Evolutionary conservation across 176 grass and related monocot species (phyloP).

Genomic region (Phyllostachys edulis): DNA sequence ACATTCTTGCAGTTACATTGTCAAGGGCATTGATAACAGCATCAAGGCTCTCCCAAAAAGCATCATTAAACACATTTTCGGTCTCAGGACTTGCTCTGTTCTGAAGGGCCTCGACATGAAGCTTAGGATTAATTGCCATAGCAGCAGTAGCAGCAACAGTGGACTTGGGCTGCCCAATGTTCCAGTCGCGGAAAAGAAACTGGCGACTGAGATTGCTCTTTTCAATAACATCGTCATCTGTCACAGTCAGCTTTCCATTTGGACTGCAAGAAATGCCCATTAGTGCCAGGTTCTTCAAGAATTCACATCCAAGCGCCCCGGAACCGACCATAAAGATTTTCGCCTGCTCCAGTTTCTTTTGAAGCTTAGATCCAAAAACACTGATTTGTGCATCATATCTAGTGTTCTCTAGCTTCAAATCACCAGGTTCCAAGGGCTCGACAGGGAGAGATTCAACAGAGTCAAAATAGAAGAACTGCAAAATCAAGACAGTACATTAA

Average conservation of each 20-base stretch:
- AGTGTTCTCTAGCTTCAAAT: slow-evolving; percentile 58
- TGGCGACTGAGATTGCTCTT: slow-evolving; percentile 97
- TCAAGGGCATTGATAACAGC: slow-evolving; percentile 79
- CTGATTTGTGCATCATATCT: slow-evolving; percentile 89
- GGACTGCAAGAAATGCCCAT: slow-evolving; percentile 82
- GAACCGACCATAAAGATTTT: slow-evolving; percentile 93
- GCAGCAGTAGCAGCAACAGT: slow-evolving; percentile 83
- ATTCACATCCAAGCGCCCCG: slow-evolving; percentile 89
- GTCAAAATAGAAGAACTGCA: slow-evolving; percentile 98
- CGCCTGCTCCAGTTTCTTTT: slow-evolving; percentile 73
- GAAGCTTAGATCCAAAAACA: slow-evolving; percentile 80
- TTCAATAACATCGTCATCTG: slow-evolving; percentile 97
- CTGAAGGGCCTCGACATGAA: slow-evolving; percentile 79
- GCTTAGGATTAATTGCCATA: slow-evolving; percentile 64
- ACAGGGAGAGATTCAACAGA: slow-evolving; percentile 86
- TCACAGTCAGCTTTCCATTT: slow-evolving; percentile 70
- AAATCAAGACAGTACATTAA: slow-evolving; percentile 18
- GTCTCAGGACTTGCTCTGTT: slow-evolving; percentile 92
- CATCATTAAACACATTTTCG: slow-evolving; percentile 88
- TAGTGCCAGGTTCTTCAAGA: slow-evolving; percentile 84
- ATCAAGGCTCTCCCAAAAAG: slow-evolving; percentile 86
- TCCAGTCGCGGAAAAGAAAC: slow-evolving; percentile 94
- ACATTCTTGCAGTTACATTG: slow-evolving; percentile 90
- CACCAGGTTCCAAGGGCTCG: slow-evolving; percentile 66
- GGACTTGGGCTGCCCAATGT: slow-evolving; percentile 93